These are phyloP conservation scores for Colletotrichum lentis DNA, from an alignment of 2,329 filamentous ascomycete genomes.

Conservation along the genomic window DNA sequence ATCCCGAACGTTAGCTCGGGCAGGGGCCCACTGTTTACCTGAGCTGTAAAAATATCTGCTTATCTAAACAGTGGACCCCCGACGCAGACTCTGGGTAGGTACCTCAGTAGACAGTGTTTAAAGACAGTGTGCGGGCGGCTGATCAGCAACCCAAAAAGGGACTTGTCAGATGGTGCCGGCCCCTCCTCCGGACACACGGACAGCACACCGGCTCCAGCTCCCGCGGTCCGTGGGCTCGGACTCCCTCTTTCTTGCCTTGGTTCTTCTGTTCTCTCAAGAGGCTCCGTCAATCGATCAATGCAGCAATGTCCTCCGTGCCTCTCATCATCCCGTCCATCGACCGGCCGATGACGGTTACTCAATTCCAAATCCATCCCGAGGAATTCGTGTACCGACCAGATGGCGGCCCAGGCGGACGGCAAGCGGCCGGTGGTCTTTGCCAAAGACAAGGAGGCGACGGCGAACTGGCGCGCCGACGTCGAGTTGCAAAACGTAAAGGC, in stretches of 20 bases:
- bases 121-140: not conserved
- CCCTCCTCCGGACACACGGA: slow-evolving; percentile 36
- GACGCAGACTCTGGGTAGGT: too few relatives aligned
- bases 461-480: not conserved
- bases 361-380: not conserved
- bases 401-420: slow-evolving; percentile 30
- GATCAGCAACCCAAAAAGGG: slow-evolving; percentile 17
- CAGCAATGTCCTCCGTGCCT: not conserved
- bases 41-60: too few relatives aligned
- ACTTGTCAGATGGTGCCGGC: slow-evolving; percentile 22
- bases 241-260: slow-evolving; percentile 7
- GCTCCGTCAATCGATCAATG: not conserved
- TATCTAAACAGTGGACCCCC: too few relatives aligned
- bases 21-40: too few relatives aligned
- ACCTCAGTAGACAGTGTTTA: slow-evolving; percentile 7
- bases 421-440: slow-evolving; percentile 28
- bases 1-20: too few relatives aligned
- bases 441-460: not conserved
- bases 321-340: too few relatives aligned
- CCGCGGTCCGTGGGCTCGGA: slow-evolving; percentile 31
- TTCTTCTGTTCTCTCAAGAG: not conserved
- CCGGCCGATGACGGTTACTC: not conserved
- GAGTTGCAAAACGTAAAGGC: slow-evolving; percentile 19
- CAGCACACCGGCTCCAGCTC: slow-evolving; percentile 29
- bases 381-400: slow-evolving; percentile 8